Conservation (phyloP, 129 eudicot genomes). For the Heracleum sosnowskyi region DNA sequence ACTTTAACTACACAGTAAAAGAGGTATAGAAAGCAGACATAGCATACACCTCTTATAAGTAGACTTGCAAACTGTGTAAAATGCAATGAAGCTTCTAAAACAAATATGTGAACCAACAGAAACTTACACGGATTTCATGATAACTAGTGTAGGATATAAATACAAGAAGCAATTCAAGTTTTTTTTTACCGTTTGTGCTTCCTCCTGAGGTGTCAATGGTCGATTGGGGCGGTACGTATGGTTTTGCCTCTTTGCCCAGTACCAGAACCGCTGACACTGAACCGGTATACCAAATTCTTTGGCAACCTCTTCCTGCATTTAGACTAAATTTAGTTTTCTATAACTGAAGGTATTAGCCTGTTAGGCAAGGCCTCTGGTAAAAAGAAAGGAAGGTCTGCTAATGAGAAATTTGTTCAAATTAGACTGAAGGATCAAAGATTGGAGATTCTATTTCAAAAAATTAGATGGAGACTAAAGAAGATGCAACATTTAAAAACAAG, state of each 20-base stretch:
- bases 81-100: background rate
- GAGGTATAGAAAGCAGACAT: background rate
- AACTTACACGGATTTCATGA: background rate
- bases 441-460: background rate
- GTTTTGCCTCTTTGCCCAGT: constrained; percentile 85
- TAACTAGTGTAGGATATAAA: background rate
- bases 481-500: background rate
- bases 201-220: constrained; percentile 72
- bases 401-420: background rate
- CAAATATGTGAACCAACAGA: background rate
- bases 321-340: background rate
- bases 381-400: background rate
- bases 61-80: background rate
- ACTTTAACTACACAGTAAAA: background rate
- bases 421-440: background rate
- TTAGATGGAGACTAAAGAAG: background rate
- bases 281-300: constrained; percentile 85
- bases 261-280: constrained; percentile 79
- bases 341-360: background rate
- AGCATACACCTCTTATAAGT: background rate
- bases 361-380: background rate
- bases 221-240: constrained; percentile 87
- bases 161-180: background rate
- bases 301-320: constrained; percentile 74
- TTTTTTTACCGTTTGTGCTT: constrained; percentile 49